A percentile compares a stretch with the other conserved stretches of the same genome.
Evolutionary conservation across 1,139 yeast genomes (phyloP).

Genomic region (Kluyveromyces sp.): DNA sequence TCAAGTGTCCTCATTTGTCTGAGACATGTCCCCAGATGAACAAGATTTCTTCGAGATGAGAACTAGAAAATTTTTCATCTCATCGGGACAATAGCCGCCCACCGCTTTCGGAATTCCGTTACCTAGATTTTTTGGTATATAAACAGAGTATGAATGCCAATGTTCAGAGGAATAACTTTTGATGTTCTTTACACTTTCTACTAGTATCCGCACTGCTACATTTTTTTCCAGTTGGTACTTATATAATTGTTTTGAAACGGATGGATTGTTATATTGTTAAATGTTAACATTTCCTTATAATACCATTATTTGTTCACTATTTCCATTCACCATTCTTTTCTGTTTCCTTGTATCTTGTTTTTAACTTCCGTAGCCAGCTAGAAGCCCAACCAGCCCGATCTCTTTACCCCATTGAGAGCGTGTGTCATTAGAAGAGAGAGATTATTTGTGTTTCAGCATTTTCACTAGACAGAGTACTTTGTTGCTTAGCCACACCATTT

Average conservation of each 20-base stretch:
- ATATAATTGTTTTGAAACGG: background rate
- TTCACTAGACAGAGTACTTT: background rate
- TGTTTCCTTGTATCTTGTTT: slow-evolving; percentile 1
- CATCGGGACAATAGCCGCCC: slow-evolving; percentile 5
- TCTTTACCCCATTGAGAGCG: slow-evolving; percentile 4
- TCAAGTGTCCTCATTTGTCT: background rate
- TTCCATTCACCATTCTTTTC: slow-evolving; percentile 3
- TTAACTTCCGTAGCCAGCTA: background rate
- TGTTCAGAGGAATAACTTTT: background rate
- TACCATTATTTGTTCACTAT: too few species aligned
- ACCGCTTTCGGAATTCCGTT: background rate
- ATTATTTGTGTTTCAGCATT: background rate
- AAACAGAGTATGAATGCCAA: slow-evolving; percentile 5
- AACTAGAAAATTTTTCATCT: background rate
- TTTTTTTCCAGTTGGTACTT: background rate
- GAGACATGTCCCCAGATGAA: background rate
- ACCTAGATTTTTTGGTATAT: slow-evolving; percentile 4
- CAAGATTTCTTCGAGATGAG: background rate
- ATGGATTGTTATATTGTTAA: background rate
- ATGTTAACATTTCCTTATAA: too few species aligned
- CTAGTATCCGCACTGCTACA: too few species aligned
- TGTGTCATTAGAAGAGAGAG: slow-evolving; percentile 2
- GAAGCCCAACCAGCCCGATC: background rate
- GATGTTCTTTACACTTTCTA: background rate
- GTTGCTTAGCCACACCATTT: background rate